phyloP scores from a whole-genome alignment of 495 filamentous ascomycete genomes.

The Parachaetomium inaequale region DNA sequence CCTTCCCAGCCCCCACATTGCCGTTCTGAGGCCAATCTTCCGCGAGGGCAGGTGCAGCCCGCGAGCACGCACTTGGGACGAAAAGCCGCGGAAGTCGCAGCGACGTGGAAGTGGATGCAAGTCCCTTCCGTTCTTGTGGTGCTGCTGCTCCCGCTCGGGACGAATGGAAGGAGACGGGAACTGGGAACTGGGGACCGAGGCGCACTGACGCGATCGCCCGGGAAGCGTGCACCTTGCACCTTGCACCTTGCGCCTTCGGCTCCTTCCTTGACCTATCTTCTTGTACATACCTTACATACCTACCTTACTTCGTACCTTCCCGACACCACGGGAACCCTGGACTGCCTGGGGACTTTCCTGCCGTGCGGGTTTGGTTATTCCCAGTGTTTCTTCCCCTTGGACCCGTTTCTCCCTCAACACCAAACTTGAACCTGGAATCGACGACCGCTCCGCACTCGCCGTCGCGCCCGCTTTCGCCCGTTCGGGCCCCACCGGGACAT shows the following conservation, averaged over 20 bases:
- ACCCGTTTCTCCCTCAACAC: not conserved
- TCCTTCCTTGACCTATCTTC: not conserved
- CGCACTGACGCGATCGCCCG: slow-evolving; percentile 18
- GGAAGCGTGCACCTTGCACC: slow-evolving; percentile 1
- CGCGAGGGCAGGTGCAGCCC: slow-evolving; percentile 12
- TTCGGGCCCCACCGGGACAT: slow-evolving; percentile 16
- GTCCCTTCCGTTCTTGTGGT: not conserved
- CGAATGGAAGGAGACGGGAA: not conserved
- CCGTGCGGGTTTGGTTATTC: not conserved
- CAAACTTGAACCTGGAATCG: not conserved
- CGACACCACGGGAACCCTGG: not conserved
- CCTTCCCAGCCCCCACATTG: slow-evolving; percentile 35
- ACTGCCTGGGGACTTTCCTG: not conserved
- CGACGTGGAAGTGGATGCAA: slow-evolving; percentile 3
- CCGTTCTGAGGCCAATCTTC: slow-evolving; percentile 24
- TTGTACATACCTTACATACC: not conserved
- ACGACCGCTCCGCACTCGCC: not conserved
- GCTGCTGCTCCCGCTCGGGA: not conserved
- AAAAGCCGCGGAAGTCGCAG: slow-evolving; percentile 20
- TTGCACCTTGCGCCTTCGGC: not conserved
- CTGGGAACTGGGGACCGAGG: slow-evolving; percentile 1
- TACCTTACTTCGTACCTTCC: not conserved
- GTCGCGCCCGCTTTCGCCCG: not conserved
- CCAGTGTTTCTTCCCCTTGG: not conserved
- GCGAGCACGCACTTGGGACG: slow-evolving; percentile 12